Conservation (phyloP, 345 rosid species). For the Ceriops decandra region DNA sequence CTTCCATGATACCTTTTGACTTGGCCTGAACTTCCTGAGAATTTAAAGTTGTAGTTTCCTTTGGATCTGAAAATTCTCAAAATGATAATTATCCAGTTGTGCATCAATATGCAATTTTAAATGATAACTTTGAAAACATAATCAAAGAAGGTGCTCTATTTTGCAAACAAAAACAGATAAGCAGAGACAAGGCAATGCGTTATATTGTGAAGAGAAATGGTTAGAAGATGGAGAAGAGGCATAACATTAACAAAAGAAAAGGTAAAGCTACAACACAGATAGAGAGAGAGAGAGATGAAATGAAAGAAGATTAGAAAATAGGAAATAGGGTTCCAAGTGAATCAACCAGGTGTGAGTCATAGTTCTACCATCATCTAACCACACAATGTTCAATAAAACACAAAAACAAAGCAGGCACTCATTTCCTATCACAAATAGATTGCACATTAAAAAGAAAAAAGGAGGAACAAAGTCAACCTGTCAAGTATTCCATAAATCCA, state of each 20-base stretch:
- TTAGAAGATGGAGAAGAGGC: too few species aligned
- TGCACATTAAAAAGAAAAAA: too few species aligned
- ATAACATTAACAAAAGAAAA: neutral
- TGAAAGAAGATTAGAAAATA: neutral
- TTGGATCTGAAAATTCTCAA: constrained; percentile 40
- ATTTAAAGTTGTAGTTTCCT: constrained; percentile 24
- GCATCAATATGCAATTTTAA: neutral
- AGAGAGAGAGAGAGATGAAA: too few species aligned
- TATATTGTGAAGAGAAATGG: neutral
- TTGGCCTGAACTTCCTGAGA: constrained; percentile 36
- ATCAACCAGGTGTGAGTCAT: neutral
- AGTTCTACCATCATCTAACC: too few species aligned
- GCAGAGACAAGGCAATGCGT: neutral
- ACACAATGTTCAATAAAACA: too few species aligned
- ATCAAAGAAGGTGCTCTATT: neutral
- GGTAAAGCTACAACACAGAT: too few species aligned
- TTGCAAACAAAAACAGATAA: too few species aligned
- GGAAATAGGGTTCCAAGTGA: neutral
- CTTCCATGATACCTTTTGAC: constrained; percentile 43
- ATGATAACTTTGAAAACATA: neutral
- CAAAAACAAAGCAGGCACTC: too few species aligned
- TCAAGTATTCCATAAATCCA: too few species aligned
- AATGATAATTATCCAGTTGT: neutral
- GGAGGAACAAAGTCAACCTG: too few species aligned
- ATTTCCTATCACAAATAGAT: too few species aligned